Evolutionary conservation across 192 early-diverging fungal species (phyloP).

Genomic region (Umbelopsis ramanniana): DNA sequence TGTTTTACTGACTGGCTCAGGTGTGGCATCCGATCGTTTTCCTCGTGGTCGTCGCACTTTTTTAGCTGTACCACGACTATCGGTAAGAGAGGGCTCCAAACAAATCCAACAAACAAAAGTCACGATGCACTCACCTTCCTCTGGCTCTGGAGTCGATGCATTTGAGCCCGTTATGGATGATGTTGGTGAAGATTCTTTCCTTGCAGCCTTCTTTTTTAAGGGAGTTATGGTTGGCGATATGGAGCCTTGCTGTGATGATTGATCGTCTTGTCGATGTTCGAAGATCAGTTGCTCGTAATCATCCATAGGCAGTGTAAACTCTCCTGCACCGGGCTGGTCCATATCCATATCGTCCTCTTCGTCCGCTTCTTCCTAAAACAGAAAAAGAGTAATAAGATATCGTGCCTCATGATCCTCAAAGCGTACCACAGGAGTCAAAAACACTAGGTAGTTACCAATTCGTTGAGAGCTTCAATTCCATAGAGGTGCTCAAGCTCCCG

Average conservation of each 20-base stretch:
- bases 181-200: conserved; percentile 52
- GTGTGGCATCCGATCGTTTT: conserved; percentile 28
- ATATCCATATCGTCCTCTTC: conserved; percentile 32
- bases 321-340: conserved; percentile 18
- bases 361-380: conserved; percentile 45
- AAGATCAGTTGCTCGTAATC: conserved; percentile 53
- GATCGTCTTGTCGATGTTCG: conserved; percentile 47
- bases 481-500: conserved; percentile 48
- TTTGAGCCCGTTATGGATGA: conserved; percentile 48
- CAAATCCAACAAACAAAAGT: too few species aligned
- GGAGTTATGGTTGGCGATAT: conserved; percentile 33
- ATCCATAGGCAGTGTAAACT: conserved; percentile 52
- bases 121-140: conserved; percentile 44
- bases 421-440: too few species aligned
- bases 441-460: conserved; percentile 38
- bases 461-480: conserved; percentile 51
- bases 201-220: conserved; percentile 40
- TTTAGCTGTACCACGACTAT: conserved; percentile 17
- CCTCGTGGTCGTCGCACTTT: conserved; percentile 26
- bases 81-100: too few species aligned
- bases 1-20: conserved; percentile 30
- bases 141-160: conserved; percentile 55
- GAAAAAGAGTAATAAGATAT: not conserved
- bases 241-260: conserved; percentile 34
- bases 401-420: not conserved